Base-by-base conservation (phyloP, 805 yeast genomes). In the Sporopachydermia quercuum region DNA sequence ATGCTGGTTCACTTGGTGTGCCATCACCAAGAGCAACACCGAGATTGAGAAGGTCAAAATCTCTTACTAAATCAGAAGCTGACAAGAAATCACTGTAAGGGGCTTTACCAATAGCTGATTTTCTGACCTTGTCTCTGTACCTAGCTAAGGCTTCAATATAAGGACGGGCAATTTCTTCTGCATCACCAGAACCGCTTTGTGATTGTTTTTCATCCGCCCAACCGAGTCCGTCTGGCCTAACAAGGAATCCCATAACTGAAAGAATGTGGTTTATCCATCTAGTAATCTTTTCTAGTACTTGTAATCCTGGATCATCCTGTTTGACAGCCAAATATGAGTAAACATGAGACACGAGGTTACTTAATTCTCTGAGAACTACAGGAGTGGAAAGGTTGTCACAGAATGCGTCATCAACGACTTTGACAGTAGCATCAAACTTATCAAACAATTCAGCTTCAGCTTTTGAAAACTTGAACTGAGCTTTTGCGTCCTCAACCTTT, bases 1-100 rank as follows among this genome's bases (percentile, higher is more conserved):
- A 68, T 0, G 96, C 87, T n/a, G 76, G 69, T 49, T 71, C 74
- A 2, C 78, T 86, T 43, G 70, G 79, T 4, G 76, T 67, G 51
- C 96, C 75, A 59, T 91, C 98, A 55, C 89, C 97, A 41, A 91
- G 64, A 1, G 93, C 75, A 35, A 91, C 79, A 18, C 93, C 91
- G 45, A 86, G 62, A 17, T 74, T 68, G 43, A 85, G 62, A 48
- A 91, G 61, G 33, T 80, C 91, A 14, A 69, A 59, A 48, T 78
- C 75, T 50, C 98, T 73, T 16, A 91, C 57, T 4, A 63, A 57
- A 57, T 91, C 98, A 42, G 86, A 71, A 3, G 82, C 74, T n/a
- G 64, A 61, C 37, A 91, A 65, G 42, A 85, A 68, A 14, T 65
- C 70, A 4, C 60, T 49, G 40, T 66, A 67, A 15, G 60, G 61